These are phyloP conservation scores for Apiospora malaysiana DNA, from an alignment of 2,329 filamentous ascomycete species.

Conservation along the genomic window DNA sequence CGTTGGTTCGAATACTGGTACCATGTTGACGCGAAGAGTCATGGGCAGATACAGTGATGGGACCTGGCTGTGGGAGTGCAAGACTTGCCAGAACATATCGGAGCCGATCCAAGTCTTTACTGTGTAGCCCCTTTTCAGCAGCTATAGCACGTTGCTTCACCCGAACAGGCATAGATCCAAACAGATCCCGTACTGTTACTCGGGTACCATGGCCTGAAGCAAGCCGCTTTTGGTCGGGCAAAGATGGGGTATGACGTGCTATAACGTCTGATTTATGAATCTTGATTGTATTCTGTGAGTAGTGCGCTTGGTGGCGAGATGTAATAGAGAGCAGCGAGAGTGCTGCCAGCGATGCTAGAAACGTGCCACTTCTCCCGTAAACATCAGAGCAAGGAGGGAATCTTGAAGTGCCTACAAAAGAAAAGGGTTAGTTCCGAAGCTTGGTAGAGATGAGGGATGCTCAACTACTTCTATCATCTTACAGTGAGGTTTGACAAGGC, in stretches of 20 bases:
- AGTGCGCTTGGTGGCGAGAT: constrained; percentile 68
- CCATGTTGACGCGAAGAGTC: constrained; percentile 52
- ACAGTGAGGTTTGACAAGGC: constrained; percentile 78
- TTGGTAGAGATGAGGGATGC: not conserved
- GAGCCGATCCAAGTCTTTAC: constrained; percentile 70
- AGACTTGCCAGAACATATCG: constrained; percentile 65
- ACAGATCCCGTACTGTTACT: constrained; percentile 78
- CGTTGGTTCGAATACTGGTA: constrained; percentile 42
- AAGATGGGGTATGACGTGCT: constrained; percentile 66
- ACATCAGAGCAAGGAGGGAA: constrained; percentile 50
- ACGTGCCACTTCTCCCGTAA: constrained; percentile 75
- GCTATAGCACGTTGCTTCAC: constrained; percentile 76
- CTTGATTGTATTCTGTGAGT: constrained; percentile 68
- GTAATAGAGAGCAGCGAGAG: constrained; percentile 79
- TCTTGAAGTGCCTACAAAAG: constrained; percentile 78
- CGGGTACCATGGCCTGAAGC: constrained; percentile 73
- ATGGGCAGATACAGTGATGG: constrained; percentile 62
- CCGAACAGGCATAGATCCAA: constrained; percentile 89
- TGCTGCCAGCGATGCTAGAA: constrained; percentile 77
- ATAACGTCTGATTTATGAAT: constrained; percentile 74
- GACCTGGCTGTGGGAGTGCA: constrained; percentile 70
- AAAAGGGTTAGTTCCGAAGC: constrained; percentile 24
- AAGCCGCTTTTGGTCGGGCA: constrained; percentile 61
- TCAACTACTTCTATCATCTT: constrained; percentile 43
- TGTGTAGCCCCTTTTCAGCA: constrained; percentile 55